Percentiles rank a stretch among this genome's conserved stretches.
Evolutionary conservation across 768 basidiomycete species (phyloP).

Genomic region (Mycena epipterygia): DNA sequence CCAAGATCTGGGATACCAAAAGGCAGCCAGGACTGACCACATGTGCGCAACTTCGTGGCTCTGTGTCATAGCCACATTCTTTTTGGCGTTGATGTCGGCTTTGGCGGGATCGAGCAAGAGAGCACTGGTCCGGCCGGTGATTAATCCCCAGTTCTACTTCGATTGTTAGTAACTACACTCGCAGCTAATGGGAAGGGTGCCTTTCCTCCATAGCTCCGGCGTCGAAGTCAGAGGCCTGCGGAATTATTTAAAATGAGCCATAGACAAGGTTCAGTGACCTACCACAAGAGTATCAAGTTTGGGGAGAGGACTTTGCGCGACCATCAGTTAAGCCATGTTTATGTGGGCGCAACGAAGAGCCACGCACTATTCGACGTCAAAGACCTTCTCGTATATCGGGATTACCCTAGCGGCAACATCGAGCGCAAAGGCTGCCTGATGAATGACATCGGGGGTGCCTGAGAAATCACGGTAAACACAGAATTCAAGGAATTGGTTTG

Average conservation of each 20-base stretch:
- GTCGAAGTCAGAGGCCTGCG: constrained; percentile 87
- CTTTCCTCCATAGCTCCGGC: constrained; percentile 82
- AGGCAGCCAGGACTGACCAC: constrained; percentile 61
- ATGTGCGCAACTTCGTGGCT: constrained; percentile 91
- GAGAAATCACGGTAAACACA: constrained; percentile 26
- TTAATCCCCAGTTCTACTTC: constrained; percentile 46
- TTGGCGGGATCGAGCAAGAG: constrained; percentile 86
- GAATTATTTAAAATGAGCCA: background rate
- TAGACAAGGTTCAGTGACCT: constrained; percentile 39
- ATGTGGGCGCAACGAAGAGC: too few species aligned
- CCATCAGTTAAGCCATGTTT: too few species aligned
- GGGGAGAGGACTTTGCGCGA: constrained; percentile 90
- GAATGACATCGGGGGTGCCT: constrained; percentile 87
- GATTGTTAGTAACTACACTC: background rate
- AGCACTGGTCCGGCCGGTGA: constrained; percentile 88
- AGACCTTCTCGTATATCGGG: constrained; percentile 93
- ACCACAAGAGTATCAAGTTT: constrained; percentile 95
- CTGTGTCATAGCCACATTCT: constrained; percentile 82
- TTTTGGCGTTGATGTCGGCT: constrained; percentile 79
- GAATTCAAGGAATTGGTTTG: background rate
- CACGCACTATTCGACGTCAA: constrained; percentile 94
- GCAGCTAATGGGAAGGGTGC: background rate
- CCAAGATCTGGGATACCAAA: background rate
- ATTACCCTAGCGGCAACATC: constrained; percentile 87
- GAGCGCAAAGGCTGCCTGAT: constrained; percentile 88